Base-by-base conservation (phyloP, 306 rosid species). In the Quercus bicolor region DNA sequence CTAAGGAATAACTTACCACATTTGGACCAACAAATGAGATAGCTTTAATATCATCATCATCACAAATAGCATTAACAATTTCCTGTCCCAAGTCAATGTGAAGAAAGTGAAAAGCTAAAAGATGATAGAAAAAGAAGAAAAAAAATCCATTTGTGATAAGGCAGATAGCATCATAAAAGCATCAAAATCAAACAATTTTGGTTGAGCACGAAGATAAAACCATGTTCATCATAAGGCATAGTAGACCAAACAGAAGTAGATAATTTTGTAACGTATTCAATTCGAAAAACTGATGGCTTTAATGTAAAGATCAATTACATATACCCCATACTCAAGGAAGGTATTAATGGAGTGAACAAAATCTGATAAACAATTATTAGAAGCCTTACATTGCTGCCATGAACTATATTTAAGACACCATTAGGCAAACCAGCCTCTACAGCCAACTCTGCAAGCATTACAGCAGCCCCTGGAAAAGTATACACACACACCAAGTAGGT, bases 341-440 rank as follows among this genome's bases (percentile, higher is more conserved):
- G 70, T 16, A 64, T 29, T 6, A 64, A 31, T 64, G 40, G 70
- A 6, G 29, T 10, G 72, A 66, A 66, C 16, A 66, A 66, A 8
- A 45, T 34, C 5, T 68, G 26, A 34, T 33, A 34, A 10, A 68
- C 2, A 29, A 33, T 34, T 13, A 12, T 62, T 3, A 12, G 24
- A 21, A 54, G 31, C 68, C 89, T 56, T 85, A 91, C 97, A 85
- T 88, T 76, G 51, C 90, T 89, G 24, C 96, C 96, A 40, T 91
- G 96, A 81, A 91, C 91, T 74, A 91, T 79, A 82, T 89, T 91
- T 78, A 91, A 78, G 80, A 91, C 96, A 61, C 96, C 96, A 71
- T 89, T 59, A 20, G 96, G 96, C 79, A 91, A 55, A 78, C 96
- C 96, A 83, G 96, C 96, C 84, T 91, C 96, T 64, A 83, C 78